These are phyloP conservation scores for Globisporangium lucens DNA, from an alignment of 352 stramenopile species.

Conservation along the genomic window DNA sequence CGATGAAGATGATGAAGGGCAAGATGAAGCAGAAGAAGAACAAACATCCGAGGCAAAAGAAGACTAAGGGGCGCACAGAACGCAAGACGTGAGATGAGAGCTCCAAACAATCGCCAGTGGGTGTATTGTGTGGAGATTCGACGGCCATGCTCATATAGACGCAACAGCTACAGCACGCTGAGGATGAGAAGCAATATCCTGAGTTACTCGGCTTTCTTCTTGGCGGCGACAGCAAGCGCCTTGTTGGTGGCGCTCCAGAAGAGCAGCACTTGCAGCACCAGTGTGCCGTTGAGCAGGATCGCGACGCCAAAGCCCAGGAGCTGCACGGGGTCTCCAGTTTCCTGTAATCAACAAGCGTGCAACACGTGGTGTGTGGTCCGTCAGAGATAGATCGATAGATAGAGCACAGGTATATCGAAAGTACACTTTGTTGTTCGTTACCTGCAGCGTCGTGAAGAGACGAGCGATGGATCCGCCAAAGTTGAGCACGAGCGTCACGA, in stretches of 20 bases:
- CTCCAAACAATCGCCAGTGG: background rate
- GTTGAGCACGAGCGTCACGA: conserved; percentile 85
- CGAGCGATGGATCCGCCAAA: conserved; percentile 75
- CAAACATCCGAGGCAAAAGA: conserved; percentile 2
- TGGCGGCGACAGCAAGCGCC: conserved; percentile 45
- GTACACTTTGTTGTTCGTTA: conserved; percentile 5
- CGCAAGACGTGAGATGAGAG: background rate
- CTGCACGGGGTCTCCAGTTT: conserved; percentile 77
- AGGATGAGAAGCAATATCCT: background rate
- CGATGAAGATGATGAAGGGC: conserved; percentile 26
- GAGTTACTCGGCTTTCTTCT: conserved; percentile 70
- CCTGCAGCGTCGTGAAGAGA: conserved; percentile 86
- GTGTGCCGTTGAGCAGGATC: conserved; percentile 71
- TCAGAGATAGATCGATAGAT: background rate
- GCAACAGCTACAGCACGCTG: background rate
- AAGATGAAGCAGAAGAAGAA: background rate
- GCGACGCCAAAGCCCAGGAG: conserved; percentile 65
- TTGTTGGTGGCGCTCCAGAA: conserved; percentile 85
- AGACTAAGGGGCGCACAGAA: background rate
- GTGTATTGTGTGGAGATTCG: background rate
- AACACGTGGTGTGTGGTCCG: background rate
- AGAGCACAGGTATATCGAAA: background rate
- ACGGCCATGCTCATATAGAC: background rate
- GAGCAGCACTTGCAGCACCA: conserved; percentile 77
- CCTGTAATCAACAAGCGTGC: conserved; percentile 19